Conservation (phyloP, 2,329 filamentous ascomycete genomes). For the Aureobasidium sp. region DNA sequence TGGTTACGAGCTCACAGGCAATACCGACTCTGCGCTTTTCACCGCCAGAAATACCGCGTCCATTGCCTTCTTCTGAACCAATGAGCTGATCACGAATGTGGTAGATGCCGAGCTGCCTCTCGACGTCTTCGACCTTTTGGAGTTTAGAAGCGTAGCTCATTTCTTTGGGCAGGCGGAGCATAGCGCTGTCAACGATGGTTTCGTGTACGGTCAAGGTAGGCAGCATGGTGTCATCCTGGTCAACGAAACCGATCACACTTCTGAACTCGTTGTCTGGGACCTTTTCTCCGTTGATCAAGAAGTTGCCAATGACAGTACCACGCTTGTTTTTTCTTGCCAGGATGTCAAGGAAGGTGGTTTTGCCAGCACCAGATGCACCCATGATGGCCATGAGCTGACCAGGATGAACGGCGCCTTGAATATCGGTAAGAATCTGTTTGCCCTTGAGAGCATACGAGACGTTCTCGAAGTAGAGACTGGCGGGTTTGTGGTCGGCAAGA, state of each 20-base stretch:
- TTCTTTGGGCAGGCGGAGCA: constrained; percentile 82
- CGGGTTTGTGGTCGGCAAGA: constrained; percentile 85
- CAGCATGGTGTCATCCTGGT: constrained; percentile 96
- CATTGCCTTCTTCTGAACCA: constrained; percentile 89
- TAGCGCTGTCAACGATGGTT: constrained; percentile 88
- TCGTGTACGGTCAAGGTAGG: constrained; percentile 95
- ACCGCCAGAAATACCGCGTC: constrained; percentile 91
- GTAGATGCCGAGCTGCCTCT: constrained; percentile 89
- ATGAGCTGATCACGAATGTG: constrained; percentile 93
- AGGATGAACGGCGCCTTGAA: constrained; percentile 81
- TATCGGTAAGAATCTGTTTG: constrained; percentile 71
- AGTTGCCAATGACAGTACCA: constrained; percentile 68
- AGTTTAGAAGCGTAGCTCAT: constrained; percentile 88
- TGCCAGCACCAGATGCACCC: constrained; percentile 94
- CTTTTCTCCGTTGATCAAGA: constrained; percentile 90
- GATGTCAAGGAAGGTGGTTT: constrained; percentile 95
- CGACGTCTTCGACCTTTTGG: constrained; percentile 83
- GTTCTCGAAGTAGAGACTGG: constrained; percentile 79
- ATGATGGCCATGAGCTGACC: constrained; percentile 97
- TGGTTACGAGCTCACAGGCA: constrained; percentile 94
- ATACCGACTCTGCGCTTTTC: constrained; percentile 96
- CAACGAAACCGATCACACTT: constrained; percentile 90
- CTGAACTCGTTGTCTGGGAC: constrained; percentile 78
- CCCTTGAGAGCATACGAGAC: constrained; percentile 82
- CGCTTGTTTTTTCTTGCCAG: constrained; percentile 95